A percentile compares a stretch with the other conserved stretches of the same genome.
Evolutionary conservation across 495 filamentous ascomycete genomes (phyloP).

Genomic region (Tetracladium marchalianum): DNA sequence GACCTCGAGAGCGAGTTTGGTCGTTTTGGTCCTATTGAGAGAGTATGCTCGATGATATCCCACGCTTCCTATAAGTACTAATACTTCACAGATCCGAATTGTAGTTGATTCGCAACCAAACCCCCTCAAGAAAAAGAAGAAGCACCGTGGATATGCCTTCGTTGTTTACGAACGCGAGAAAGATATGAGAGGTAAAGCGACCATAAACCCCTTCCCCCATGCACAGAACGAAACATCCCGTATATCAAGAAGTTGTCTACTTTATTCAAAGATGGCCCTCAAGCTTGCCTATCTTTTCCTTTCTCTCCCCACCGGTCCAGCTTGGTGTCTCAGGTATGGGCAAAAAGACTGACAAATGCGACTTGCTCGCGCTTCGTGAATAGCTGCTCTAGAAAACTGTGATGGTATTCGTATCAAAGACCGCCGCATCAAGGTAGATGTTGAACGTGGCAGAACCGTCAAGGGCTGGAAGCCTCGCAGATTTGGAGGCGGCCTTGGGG

Average conservation of each 20-base stretch:
- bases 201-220: constrained; percentile 24
- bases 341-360: constrained; percentile 49
- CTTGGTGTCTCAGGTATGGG: constrained; percentile 31
- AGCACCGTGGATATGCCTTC: constrained; percentile 88
- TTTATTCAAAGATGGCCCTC: constrained; percentile 41
- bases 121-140: constrained; percentile 70
- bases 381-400: constrained; percentile 48
- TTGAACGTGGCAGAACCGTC: constrained; percentile 91
- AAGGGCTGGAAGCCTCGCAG: constrained; percentile 90
- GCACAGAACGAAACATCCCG: constrained; percentile 23
- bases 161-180: constrained; percentile 95
- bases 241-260: constrained; percentile 22
- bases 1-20: constrained; percentile 93
- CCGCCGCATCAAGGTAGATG: constrained; percentile 85
- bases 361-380: constrained; percentile 38
- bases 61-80: constrained; percentile 6
- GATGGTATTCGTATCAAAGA: constrained; percentile 92
- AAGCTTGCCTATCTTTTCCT: constrained; percentile 40
- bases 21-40: constrained; percentile 88
- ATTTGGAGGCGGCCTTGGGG: constrained; percentile 85
- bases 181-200: constrained; percentile 94
- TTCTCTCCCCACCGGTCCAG: constrained; percentile 14
- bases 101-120: constrained; percentile 58
- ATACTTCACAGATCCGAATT: constrained; percentile 64
- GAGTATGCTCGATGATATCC: constrained; percentile 42